A percentile compares a stretch with the other conserved stretches of the same genome.
Evolutionary conservation across 176 grass and related monocot genomes (phyloP).

Genomic region (Hyparrhenia diplandra): DNA sequence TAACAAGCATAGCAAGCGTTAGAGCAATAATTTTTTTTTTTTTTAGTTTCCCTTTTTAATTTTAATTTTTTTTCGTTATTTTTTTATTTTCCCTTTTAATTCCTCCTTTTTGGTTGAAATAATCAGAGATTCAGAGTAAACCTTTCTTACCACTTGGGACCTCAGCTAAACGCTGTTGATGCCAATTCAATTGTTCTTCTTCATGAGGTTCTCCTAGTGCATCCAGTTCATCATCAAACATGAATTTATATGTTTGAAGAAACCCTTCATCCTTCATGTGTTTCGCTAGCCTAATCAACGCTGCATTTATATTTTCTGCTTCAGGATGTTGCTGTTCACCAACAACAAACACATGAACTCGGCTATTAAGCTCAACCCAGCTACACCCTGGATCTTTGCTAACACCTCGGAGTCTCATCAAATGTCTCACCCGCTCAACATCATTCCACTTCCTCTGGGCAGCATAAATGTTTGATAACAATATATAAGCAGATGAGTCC

Average conservation of each 20-base stretch:
- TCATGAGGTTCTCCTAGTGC: too few relatives aligned
- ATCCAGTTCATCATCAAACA: slow-evolving; percentile 28
- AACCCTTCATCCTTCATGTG: slow-evolving; percentile 77
- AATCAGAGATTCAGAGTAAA: background rate
- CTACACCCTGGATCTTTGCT: slow-evolving; percentile 72
- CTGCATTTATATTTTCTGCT: slow-evolving; percentile 39
- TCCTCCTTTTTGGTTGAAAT: background rate
- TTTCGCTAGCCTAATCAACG: slow-evolving; percentile 51
- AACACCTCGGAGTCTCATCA: slow-evolving; percentile 64
- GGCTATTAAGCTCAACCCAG: slow-evolving; percentile 61
- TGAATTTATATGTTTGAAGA: slow-evolving; percentile 4
- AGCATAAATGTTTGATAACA: slow-evolving; percentile 78
- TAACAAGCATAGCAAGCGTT: too few relatives aligned
- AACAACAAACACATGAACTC: slow-evolving; percentile 76
- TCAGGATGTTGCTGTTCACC: slow-evolving; percentile 60
- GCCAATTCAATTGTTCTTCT: slow-evolving; percentile 34
- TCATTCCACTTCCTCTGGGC: slow-evolving; percentile 51
- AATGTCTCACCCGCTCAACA: slow-evolving; percentile 61
- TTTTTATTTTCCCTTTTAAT: too few relatives aligned
- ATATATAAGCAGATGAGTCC: slow-evolving; percentile 73
- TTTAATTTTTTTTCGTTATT: too few relatives aligned
- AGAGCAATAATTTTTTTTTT: too few relatives aligned
- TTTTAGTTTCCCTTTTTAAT: too few relatives aligned
- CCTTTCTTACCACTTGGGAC: slow-evolving; percentile 2
- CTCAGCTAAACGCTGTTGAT: slow-evolving; percentile 20